These are phyloP conservation scores for Penicillium sp. DNA, from an alignment of 2,329 filamentous ascomycete species.

Conservation along the genomic window DNA sequence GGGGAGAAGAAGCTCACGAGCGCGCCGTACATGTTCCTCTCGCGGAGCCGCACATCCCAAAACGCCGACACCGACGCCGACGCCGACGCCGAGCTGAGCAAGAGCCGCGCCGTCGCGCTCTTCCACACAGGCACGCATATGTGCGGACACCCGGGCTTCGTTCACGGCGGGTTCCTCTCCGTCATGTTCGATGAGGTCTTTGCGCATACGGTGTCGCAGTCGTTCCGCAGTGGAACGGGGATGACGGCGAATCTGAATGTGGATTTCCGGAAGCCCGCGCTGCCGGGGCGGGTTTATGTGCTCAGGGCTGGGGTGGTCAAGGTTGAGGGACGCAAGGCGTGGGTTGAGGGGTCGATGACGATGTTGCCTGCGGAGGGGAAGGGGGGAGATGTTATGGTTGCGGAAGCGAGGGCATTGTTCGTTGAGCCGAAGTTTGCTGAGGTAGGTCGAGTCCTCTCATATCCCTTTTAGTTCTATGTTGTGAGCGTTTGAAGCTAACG, in stretches of 20 bases:
- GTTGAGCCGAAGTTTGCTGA: constrained; percentile 44
- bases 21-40: constrained; percentile 64
- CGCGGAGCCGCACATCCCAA: constrained; percentile 7
- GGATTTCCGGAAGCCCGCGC: constrained; percentile 40
- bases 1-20: constrained; percentile 76
- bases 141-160: constrained; percentile 42
- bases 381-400: constrained; percentile 36
- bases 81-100: not conserved
- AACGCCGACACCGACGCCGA: not conserved
- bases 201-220: constrained; percentile 39
- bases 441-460: constrained; percentile 28
- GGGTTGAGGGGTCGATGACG: constrained; percentile 40
- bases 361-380: constrained; percentile 23
- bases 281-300: constrained; percentile 39
- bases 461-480: not conserved
- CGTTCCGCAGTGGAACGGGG: constrained; percentile 38
- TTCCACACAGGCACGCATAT: constrained; percentile 41
- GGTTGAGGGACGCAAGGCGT: constrained; percentile 44
- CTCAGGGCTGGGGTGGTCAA: constrained; percentile 37
- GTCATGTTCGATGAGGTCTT: constrained; percentile 45
- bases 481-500: not conserved
- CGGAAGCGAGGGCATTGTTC: constrained; percentile 45
- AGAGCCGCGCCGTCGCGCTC: constrained; percentile 30
- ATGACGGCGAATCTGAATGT: constrained; percentile 46
- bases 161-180: constrained; percentile 41